Evolutionary conservation across 345 rosid species (phyloP), one percentile per base, ranked within the genome.

Genomic region (Theobroma cacao): DNA sequence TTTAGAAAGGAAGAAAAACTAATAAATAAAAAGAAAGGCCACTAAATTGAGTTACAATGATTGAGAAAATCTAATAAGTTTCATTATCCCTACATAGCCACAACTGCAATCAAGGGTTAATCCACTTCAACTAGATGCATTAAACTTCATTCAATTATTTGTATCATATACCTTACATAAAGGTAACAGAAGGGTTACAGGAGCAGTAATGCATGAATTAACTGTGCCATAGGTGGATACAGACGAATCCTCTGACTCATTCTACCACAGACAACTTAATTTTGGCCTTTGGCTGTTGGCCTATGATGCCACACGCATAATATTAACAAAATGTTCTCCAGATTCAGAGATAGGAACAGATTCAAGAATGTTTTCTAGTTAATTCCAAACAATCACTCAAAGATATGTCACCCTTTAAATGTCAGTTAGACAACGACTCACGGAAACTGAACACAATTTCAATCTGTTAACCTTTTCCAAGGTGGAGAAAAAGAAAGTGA

Each of bases 401-500:
- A 43, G 52, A 56, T 34, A 30, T 43, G 14, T 20, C 28, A 71
- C 60, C 43, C 72, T 43, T 48, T n/a, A 62, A 7, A 1, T 22
- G 31, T 8, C 33, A 48, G 43, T 50, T 45, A 43, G 41, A 48
- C 14, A 36, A 53, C 24, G 38, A 50, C 33, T 73, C 8, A 47
- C 63, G 17, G 41, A 47, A 75, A 53, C 34, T 12, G 45, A 70
- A 76, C 24, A 70, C 6, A 66, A 22, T 50, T 53, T 53, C 59
- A 53, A 34, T 59, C 61, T 22, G 30, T 48, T 34, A 31, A 68
- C 3, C 52, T 45, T 30, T 43, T 15, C 11, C 6, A 26, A 61
- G 34, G 53, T 66, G 53, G 31, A 30, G 55, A 58, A 66, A 61
- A 77, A 61, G 77, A 69, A 66, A 79, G 56, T 48, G 41, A 1